Base-by-base conservation (phyloP, 2,329 filamentous ascomycete genomes). In the Rhynchosporium agropyri region DNA sequence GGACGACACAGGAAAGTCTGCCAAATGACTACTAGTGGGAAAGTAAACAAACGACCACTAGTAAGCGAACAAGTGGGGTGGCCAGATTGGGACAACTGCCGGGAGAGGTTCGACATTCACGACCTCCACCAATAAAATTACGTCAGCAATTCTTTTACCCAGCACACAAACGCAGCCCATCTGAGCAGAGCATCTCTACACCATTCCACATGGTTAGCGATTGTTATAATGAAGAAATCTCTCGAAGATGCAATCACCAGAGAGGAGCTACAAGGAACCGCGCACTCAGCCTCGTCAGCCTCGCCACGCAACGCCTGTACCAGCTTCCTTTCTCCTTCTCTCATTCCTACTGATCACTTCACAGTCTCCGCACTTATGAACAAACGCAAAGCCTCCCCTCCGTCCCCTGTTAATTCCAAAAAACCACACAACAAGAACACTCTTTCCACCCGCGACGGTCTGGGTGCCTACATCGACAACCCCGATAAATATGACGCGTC, bases 391-490 rank as follows among this genome's bases (percentile, higher is more conserved):
- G 40, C 63, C 6, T 58, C 64, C 20, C 58, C 68, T 8, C 29
- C 62, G 40, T 58, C 57, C 9, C 51, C 46, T 3, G 57, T 36
- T n/a, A 29, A 62, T 2, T 54, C 64, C 3, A 65, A 63, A 46
- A 63, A 65, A 12, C 45, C 61, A 12, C 58, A 65, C 60, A 60
- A 54, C 15, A 65, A 65, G 36, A 49, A 60, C 29, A 20, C 58
- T 15, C 65, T 81, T 72, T 78, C 77, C 15, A 76, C 79, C 53
- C 81, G 87, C 60, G 81, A 88, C 66, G 88, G 82, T 0, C 81
- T 95, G 0, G 84, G 85, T 49, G 77, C 80, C 26, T 95, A 95
- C 76, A 87, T 89, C 33, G 70, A 78, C 7, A 76, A 85, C 59
- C 91, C 91, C 0, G 79, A 83, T 40, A 79, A 81, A 1, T 89